phyloP scores from a whole-genome alignment of 805 yeast species.

The Metschnikowia vanudenii region DNA sequence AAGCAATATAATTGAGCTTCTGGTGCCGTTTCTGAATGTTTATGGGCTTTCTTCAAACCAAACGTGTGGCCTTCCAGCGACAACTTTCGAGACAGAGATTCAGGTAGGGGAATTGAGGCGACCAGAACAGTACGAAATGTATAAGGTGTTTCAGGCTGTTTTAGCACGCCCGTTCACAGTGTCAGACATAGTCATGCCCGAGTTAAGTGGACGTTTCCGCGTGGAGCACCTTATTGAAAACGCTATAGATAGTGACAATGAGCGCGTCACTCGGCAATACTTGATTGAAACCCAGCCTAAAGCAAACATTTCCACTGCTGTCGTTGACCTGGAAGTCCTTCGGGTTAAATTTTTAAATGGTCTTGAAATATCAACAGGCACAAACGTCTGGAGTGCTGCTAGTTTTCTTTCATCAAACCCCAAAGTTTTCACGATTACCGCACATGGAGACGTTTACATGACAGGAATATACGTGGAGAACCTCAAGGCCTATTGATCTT shows the following conservation, averaged over 20 bases:
- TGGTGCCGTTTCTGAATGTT: conserved; percentile 25
- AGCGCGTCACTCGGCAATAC: conserved; percentile 27
- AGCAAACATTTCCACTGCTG: background rate
- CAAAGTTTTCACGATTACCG: conserved; percentile 20
- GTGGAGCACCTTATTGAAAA: conserved; percentile 47
- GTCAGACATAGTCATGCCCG: conserved; percentile 40
- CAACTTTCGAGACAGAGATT: conserved; percentile 27
- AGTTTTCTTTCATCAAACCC: conserved; percentile 16
- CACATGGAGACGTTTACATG: conserved; percentile 25
- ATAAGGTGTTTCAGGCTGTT: conserved; percentile 15
- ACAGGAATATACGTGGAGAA: conserved; percentile 33
- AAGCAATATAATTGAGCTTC: conserved; percentile 28
- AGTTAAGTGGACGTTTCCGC: conserved; percentile 41
- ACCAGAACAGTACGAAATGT: conserved; percentile 26
- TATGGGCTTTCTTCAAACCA: conserved; percentile 29
- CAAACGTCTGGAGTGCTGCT: conserved; percentile 32
- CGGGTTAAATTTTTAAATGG: conserved; percentile 38
- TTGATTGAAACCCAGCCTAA: conserved; percentile 16
- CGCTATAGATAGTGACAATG: conserved; percentile 40
- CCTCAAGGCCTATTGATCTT: conserved; percentile 23
- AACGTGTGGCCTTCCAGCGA: conserved; percentile 27
- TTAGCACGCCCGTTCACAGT: conserved; percentile 6
- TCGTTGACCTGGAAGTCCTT: conserved; percentile 16
- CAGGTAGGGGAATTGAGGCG: conserved; percentile 30
- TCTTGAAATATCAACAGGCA: conserved; percentile 21